Evolutionary conservation across 2,329 filamentous ascomycete species (phyloP).

Genomic region (Aquanectria penicillioides): DNA sequence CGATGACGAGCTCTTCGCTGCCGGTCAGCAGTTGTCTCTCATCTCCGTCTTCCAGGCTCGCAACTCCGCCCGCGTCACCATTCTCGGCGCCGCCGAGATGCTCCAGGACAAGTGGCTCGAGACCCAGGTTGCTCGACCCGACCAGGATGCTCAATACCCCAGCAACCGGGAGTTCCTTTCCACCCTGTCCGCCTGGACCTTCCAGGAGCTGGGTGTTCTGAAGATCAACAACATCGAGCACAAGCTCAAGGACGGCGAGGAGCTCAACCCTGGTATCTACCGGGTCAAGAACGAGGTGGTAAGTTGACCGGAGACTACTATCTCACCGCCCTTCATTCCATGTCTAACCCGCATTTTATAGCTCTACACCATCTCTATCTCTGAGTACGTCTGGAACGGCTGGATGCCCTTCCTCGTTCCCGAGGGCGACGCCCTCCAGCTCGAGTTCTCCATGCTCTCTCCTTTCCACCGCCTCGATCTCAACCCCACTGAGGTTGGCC

Average conservation of each 20-base stretch:
- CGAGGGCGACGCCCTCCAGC: constrained; percentile 79
- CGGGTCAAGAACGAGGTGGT: constrained; percentile 97
- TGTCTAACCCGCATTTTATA: neutral
- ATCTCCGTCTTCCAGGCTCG: constrained; percentile 90
- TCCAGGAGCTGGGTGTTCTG: constrained; percentile 91
- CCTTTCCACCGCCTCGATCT: constrained; percentile 93
- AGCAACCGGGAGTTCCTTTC: constrained; percentile 88
- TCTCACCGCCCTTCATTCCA: no score
- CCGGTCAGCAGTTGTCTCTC: constrained; percentile 83
- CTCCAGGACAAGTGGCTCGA: constrained; percentile 91
- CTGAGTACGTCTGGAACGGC: constrained; percentile 81
- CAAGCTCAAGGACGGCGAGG: constrained; percentile 65
- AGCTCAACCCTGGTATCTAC: constrained; percentile 87
- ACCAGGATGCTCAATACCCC: constrained; percentile 66
- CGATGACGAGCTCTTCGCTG: constrained; percentile 83
- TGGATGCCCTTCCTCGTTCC: constrained; percentile 80
- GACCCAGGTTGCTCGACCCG: constrained; percentile 75
- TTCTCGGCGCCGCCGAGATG: constrained; percentile 88
- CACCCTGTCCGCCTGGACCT: constrained; percentile 91
- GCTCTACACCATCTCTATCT: constrained; percentile 85
- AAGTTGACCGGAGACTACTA: constrained; percentile 55
- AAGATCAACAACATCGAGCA: constrained; percentile 87
- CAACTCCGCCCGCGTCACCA: constrained; percentile 89
- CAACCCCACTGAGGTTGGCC: constrained; percentile 62
- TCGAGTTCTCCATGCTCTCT: constrained; percentile 98